Evolutionary conservation across 805 yeast species (phyloP).

Genomic region (Ogataea haglerorum): DNA sequence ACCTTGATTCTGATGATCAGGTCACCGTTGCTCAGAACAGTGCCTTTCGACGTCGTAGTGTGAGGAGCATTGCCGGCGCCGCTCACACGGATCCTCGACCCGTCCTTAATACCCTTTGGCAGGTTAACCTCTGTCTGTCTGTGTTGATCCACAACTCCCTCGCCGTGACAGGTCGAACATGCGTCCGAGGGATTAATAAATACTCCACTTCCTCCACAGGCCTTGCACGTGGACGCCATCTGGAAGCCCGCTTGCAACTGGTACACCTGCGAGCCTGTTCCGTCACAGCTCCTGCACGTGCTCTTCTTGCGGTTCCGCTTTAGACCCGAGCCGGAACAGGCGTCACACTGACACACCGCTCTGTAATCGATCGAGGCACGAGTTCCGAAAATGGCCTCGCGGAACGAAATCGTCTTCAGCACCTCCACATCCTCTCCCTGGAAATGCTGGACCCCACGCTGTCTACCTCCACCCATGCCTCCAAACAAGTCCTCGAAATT

Average conservation of each 20-base stretch:
- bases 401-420: slow-evolving; percentile 67
- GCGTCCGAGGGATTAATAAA: slow-evolving; percentile 61
- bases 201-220: slow-evolving; percentile 89
- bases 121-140: slow-evolving; percentile 78
- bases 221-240: slow-evolving; percentile 88
- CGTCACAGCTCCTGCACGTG: slow-evolving; percentile 86
- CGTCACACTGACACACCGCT: slow-evolving; percentile 69
- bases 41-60: slow-evolving; percentile 67
- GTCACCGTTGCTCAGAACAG: slow-evolving; percentile 77
- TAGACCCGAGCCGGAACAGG: slow-evolving; percentile 85
- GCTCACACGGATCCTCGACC: slow-evolving; percentile 75
- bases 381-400: slow-evolving; percentile 83
- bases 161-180: slow-evolving; percentile 82
- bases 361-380: slow-evolving; percentile 64
- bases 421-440: slow-evolving; percentile 89
- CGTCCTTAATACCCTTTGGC: slow-evolving; percentile 87
- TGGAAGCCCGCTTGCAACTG: slow-evolving; percentile 90
- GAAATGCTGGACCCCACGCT: slow-evolving; percentile 62
- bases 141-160: slow-evolving; percentile 69
- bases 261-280: slow-evolving; percentile 88
- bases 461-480: slow-evolving; percentile 39
- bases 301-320: slow-evolving; percentile 69
- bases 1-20: slow-evolving; percentile 79
- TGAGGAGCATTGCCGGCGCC: slow-evolving; percentile 91
- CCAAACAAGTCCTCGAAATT: slow-evolving; percentile 63